Percentiles rank a stretch among this genome's conserved stretches.
Evolutionary conservation across 2,329 filamentous ascomycete species (phyloP).

Genomic region (Lasiodiplodia sp.): DNA sequence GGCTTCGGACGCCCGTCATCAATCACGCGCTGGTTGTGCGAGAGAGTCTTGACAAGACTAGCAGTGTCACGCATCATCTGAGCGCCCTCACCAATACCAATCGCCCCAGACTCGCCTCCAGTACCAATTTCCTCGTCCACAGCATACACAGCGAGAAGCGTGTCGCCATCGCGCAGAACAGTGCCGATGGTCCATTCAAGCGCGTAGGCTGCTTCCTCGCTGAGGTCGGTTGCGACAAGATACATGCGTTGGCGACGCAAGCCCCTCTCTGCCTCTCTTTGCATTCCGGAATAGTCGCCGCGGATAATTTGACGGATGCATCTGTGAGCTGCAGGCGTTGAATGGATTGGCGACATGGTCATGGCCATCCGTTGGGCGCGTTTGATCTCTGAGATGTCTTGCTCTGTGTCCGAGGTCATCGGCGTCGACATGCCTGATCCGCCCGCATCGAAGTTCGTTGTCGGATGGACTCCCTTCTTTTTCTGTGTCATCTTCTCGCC

Average conservation of each 20-base stretch:
- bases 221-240: conserved; percentile 93
- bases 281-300: conserved; percentile 80
- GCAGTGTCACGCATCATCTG: conserved; percentile 79
- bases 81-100: conserved; percentile 72
- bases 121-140: conserved; percentile 79
- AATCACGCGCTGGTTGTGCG: conserved; percentile 45
- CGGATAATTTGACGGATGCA: conserved; percentile 89
- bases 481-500: conserved; percentile 63
- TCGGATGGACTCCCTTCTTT: conserved; percentile 75
- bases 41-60: conserved; percentile 71
- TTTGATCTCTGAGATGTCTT: conserved; percentile 83
- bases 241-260: conserved; percentile 85
- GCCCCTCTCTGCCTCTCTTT: conserved; percentile 79
- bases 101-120: conserved; percentile 56
- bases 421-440: conserved; percentile 66
- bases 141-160: conserved; percentile 89
- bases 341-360: conserved; percentile 79
- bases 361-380: conserved; percentile 85
- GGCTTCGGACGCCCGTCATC: conserved; percentile 40
- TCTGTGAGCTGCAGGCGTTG: conserved; percentile 77
- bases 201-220: conserved; percentile 91
- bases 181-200: conserved; percentile 98
- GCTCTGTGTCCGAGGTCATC: conserved; percentile 85
- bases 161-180: conserved; percentile 91
- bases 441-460: conserved; percentile 80